Evolutionary conservation across 2,329 filamentous ascomycete species (phyloP).

Genomic region (Trichophyton benhamiae): DNA sequence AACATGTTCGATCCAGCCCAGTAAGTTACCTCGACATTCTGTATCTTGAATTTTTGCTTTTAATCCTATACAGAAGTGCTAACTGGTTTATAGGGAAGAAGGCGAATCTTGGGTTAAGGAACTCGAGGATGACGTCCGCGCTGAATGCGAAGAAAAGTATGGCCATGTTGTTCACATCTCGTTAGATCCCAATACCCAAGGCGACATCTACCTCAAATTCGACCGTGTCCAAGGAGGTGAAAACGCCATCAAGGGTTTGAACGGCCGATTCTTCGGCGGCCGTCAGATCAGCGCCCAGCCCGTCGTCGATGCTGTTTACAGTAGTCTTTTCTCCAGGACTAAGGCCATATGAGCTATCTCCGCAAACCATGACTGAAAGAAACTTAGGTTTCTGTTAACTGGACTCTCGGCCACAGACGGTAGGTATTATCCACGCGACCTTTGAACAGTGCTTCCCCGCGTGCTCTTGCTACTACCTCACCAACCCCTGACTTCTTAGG

Average conservation of each 20-base stretch:
- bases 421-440: not conserved
- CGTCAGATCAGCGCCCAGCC: conserved; percentile 86
- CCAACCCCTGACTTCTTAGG: not conserved
- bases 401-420: not conserved
- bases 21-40: conserved; percentile 46
- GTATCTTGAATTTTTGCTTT: not conserved
- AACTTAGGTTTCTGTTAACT: not conserved
- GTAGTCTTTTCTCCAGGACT: conserved; percentile 82
- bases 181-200: conserved; percentile 81
- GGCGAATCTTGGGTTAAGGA: conserved; percentile 84
- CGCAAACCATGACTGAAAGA: not conserved
- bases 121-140: conserved; percentile 81
- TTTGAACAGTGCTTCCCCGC: not conserved
- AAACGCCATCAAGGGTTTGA: conserved; percentile 94
- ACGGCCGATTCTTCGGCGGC: conserved; percentile 90
- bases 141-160: conserved; percentile 90
- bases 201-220: conserved; percentile 98
- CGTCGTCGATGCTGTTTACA: conserved; percentile 97
- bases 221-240: conserved; percentile 88
- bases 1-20: conserved; percentile 90
- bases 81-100: conserved; percentile 53
- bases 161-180: conserved; percentile 95
- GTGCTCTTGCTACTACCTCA: not conserved
- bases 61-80: conserved; percentile 17
- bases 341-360: conserved; percentile 56